These are phyloP conservation scores for Tetragonia tetragonoides DNA, from an alignment of 148 eudicot species.

Conservation along the genomic window DNA sequence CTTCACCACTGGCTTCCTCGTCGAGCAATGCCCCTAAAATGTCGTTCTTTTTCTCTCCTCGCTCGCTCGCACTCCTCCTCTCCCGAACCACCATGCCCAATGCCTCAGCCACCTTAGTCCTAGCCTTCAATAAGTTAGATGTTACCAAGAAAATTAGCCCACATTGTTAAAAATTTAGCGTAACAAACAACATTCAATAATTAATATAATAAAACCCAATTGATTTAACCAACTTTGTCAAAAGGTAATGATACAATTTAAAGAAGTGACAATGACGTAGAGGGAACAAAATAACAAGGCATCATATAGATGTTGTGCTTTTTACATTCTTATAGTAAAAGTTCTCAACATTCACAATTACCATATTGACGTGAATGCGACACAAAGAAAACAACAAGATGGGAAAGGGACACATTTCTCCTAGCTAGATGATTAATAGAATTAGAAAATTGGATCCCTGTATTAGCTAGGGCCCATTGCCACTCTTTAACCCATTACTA, in stretches of 20 bases:
- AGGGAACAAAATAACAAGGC: background rate
- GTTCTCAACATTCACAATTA: constrained; percentile 6
- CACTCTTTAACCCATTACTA: too few species aligned
- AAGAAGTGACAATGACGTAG: background rate
- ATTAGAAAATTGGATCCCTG: constrained; percentile 3
- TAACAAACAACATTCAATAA: too few species aligned
- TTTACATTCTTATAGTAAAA: constrained; percentile 10
- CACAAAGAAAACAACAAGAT: constrained; percentile 9
- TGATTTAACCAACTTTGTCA: background rate
- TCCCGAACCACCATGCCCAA: constrained; percentile 65
- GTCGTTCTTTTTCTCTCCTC: constrained; percentile 76
- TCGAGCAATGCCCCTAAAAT: constrained; percentile 80
- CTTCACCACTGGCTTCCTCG: constrained; percentile 45
- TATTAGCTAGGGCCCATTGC: background rate
- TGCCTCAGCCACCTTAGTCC: constrained; percentile 90
- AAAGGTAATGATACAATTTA: background rate
- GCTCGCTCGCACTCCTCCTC: constrained; percentile 60
- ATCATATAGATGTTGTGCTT: background rate
- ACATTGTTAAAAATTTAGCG: background rate
- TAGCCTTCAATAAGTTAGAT: constrained; percentile 46
- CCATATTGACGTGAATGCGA: constrained; percentile 4
- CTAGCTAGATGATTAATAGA: background rate
- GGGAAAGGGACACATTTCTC: constrained; percentile 15
- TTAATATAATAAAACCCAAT: background rate
- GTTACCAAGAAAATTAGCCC: background rate